These are phyloP conservation scores for Eucalyptus albens DNA, from an alignment of 345 rosid species.

Conservation along the genomic window DNA sequence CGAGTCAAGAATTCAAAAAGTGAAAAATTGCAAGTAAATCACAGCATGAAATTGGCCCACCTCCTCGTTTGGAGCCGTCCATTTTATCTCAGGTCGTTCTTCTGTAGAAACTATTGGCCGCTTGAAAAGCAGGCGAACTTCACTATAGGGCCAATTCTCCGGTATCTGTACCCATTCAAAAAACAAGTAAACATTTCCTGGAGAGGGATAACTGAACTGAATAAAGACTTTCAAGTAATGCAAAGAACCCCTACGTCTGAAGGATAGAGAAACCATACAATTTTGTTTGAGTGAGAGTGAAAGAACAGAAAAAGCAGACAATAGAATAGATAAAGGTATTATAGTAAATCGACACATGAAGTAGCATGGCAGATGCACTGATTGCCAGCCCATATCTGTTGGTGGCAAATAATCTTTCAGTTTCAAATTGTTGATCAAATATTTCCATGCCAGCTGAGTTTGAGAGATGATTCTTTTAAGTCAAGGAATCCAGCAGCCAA, in stretches of 20 bases:
- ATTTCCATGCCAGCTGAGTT: background rate
- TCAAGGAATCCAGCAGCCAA: background rate
- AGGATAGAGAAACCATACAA: background rate
- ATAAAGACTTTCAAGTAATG: background rate
- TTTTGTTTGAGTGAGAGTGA: background rate
- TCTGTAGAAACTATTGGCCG: slow-evolving; percentile 54
- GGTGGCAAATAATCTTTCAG: background rate
- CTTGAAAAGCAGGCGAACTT: slow-evolving; percentile 61
- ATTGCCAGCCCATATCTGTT: background rate
- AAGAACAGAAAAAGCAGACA: background rate
- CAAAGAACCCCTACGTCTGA: background rate
- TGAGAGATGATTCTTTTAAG: background rate
- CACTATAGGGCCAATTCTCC: slow-evolving; percentile 72
- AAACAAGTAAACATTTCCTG: background rate
- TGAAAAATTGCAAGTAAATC: background rate
- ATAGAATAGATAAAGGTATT: background rate
- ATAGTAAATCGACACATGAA: no score
- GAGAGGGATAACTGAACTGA: background rate
- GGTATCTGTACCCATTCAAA: slow-evolving; percentile 60
- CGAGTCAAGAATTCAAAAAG: background rate
- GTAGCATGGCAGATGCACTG: background rate
- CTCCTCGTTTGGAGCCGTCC: slow-evolving; percentile 82
- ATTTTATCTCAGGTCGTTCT: slow-evolving; percentile 60
- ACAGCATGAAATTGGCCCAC: slow-evolving; percentile 7
- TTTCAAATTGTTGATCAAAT: background rate